Conservation (phyloP, 192 early-diverging fungal genomes). For the Martensiomyces pterosporus region DNA sequence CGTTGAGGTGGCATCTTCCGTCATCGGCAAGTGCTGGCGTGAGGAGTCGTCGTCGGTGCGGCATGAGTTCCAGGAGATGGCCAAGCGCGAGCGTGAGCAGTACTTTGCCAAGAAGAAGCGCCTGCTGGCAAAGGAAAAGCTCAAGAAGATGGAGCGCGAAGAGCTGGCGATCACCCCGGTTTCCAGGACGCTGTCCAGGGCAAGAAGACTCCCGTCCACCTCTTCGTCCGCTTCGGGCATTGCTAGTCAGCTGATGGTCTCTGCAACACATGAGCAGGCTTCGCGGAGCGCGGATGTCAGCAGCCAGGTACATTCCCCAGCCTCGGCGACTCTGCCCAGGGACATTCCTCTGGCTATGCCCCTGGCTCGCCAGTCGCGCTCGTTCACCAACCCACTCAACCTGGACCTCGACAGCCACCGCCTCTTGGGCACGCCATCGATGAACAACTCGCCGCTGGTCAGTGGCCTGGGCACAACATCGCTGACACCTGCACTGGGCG, state of each 20-base stretch:
- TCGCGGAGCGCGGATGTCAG: no score
- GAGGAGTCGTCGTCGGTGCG: slow-evolving; percentile 19
- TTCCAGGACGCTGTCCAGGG: neutral
- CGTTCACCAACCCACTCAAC: slow-evolving; percentile 16
- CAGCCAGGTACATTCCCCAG: no score
- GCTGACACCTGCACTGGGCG: slow-evolving; percentile 2
- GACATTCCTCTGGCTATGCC: no score
- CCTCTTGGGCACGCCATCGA: no score
- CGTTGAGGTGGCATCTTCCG: slow-evolving; percentile 24
- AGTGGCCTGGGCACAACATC: neutral
- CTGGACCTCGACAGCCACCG: slow-evolving; percentile 1
- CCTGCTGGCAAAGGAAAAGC: slow-evolving; percentile 16
- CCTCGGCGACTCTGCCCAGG: no score
- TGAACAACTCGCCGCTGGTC: neutral
- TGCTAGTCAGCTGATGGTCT: slow-evolving; percentile 9
- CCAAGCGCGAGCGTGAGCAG: slow-evolving; percentile 15
- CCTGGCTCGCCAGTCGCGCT: no score
- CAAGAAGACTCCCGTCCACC: neutral
- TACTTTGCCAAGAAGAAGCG: slow-evolving; percentile 47
- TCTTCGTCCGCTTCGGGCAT: neutral
- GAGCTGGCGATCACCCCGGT: slow-evolving; percentile 1
- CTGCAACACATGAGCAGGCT: slow-evolving; percentile 19
- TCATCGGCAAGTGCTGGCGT: slow-evolving; percentile 35
- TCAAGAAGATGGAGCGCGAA: slow-evolving; percentile 26
- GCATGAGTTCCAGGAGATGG: slow-evolving; percentile 15